A percentile compares a stretch with the other conserved stretches of the same genome.
Evolutionary conservation across 441 rosid species (phyloP).

Genomic region (Corymbia citriodora): DNA sequence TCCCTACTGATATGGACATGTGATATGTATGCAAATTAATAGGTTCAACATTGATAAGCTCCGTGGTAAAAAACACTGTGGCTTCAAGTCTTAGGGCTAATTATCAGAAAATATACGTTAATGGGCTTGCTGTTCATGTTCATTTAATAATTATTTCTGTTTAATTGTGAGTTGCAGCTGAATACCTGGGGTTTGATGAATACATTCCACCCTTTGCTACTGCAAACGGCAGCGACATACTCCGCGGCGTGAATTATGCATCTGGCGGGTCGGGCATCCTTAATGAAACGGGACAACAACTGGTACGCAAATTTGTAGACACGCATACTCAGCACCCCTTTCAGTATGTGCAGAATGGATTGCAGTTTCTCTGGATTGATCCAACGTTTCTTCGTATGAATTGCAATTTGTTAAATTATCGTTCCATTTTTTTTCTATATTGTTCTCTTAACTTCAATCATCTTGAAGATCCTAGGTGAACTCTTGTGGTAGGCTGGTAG

Average conservation of each 20-base stretch:
- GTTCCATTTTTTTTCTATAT: neutral
- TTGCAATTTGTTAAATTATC: neutral
- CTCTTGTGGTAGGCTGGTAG: neutral
- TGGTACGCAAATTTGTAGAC: neutral
- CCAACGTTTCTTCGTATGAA: neutral
- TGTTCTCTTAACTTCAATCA: neutral
- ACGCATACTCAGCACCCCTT: neutral
- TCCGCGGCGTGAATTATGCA: slow-evolving; percentile 24
- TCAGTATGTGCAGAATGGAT: neutral
- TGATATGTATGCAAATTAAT: neutral
- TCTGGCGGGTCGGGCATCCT: slow-evolving; percentile 12
- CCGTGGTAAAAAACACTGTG: neutral
- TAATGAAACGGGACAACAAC: slow-evolving; percentile 9
- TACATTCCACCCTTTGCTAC: slow-evolving; percentile 16
- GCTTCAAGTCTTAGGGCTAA: neutral
- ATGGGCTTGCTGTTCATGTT: neutral
- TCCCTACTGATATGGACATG: neutral
- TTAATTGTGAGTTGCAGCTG: slow-evolving; percentile 6
- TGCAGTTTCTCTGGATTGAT: neutral
- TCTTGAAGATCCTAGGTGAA: neutral
- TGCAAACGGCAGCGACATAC: neutral
- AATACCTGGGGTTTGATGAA: slow-evolving; percentile 19
- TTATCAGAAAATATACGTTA: neutral
- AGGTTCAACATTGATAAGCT: neutral
- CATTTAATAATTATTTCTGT: neutral